A percentile compares a stretch with the other conserved stretches of the same genome.
These are phyloP conservation scores for Isatis tinctoria DNA, from an alignment of 345 rosid species.

Conservation along the genomic window DNA sequence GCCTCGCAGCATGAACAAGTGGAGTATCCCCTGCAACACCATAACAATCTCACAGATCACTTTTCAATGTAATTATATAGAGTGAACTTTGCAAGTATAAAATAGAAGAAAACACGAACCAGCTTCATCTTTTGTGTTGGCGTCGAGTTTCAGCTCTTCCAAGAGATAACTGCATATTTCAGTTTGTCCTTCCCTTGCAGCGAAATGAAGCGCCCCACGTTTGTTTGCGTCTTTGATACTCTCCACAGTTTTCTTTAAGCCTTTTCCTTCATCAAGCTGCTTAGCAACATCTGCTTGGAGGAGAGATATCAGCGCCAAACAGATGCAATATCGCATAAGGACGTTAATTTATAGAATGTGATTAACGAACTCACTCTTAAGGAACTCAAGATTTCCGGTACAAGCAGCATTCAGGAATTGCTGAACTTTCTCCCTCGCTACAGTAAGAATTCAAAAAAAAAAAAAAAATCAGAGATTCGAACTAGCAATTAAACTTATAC, in stretches of 20 bases:
- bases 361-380: constrained; percentile 55
- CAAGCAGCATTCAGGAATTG: constrained; percentile 64
- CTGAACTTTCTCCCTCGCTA: constrained; percentile 75
- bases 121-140: constrained; percentile 70
- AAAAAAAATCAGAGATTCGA: not conserved
- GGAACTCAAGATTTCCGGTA: constrained; percentile 77
- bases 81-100: not conserved
- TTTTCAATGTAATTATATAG: not conserved
- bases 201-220: constrained; percentile 93
- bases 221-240: constrained; percentile 88
- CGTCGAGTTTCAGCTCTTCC: constrained; percentile 74
- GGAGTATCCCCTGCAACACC: constrained; percentile 77
- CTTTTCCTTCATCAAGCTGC: constrained; percentile 84
- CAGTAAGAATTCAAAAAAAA: constrained; percentile 1
- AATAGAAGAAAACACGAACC: constrained; percentile 36
- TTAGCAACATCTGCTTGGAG: constrained; percentile 48
- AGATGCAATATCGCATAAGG: not conserved
- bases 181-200: constrained; percentile 82
- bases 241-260: constrained; percentile 52
- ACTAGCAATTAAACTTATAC: not conserved
- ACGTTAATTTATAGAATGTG: not conserved
- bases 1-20: constrained; percentile 87
- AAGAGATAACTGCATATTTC: constrained; percentile 77
- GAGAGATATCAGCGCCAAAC: constrained; percentile 7
- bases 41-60: constrained; percentile 15